Percentiles rank a stretch among this genome's conserved stretches.
These are phyloP conservation scores for Candida silvatica DNA, from an alignment of 805 yeast species.

Conservation along the genomic window DNA sequence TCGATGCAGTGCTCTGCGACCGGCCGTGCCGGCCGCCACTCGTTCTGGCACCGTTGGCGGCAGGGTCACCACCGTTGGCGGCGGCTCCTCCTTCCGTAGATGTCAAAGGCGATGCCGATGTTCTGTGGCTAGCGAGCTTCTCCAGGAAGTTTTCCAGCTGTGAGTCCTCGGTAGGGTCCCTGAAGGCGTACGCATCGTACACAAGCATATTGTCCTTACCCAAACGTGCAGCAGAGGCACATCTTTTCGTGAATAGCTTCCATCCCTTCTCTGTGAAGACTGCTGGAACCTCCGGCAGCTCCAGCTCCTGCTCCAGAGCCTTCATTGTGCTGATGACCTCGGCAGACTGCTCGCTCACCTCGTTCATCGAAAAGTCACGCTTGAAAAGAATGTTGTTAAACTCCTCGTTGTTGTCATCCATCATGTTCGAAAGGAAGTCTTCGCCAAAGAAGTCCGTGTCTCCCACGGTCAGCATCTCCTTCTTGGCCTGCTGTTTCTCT, in stretches of 20 bases:
- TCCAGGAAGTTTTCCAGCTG: not conserved
- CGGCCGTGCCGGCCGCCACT: too few relatives aligned
- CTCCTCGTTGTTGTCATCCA: constrained; percentile 21
- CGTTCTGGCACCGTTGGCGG: too few relatives aligned
- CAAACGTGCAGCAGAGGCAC: constrained; percentile 8
- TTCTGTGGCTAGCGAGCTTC: not conserved
- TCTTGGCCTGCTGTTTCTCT: constrained; percentile 15
- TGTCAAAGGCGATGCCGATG: too few relatives aligned
- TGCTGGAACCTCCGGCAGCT: constrained; percentile 16
- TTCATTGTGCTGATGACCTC: constrained; percentile 13
- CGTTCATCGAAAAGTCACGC: constrained; percentile 13
- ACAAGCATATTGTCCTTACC: constrained; percentile 10
- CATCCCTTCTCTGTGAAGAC: constrained; percentile 14
- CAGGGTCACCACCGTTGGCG: too few relatives aligned
- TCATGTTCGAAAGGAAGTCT: constrained; percentile 41
- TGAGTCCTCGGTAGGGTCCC: constrained; percentile 4
- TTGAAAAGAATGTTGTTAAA: constrained; percentile 16
- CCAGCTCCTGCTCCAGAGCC: constrained; percentile 11
- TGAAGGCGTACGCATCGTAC: constrained; percentile 9
- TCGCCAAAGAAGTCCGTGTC: constrained; percentile 53
- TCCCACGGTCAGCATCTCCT: constrained; percentile 35
- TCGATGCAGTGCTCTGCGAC: too few relatives aligned
- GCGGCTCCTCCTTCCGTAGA: too few relatives aligned
- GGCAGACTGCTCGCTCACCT: constrained; percentile 20
- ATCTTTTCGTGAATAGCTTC: constrained; percentile 11